These are phyloP conservation scores for Penicillium macrosclerotiorum DNA, from an alignment of 495 filamentous ascomycete genomes.

Conservation along the genomic window DNA sequence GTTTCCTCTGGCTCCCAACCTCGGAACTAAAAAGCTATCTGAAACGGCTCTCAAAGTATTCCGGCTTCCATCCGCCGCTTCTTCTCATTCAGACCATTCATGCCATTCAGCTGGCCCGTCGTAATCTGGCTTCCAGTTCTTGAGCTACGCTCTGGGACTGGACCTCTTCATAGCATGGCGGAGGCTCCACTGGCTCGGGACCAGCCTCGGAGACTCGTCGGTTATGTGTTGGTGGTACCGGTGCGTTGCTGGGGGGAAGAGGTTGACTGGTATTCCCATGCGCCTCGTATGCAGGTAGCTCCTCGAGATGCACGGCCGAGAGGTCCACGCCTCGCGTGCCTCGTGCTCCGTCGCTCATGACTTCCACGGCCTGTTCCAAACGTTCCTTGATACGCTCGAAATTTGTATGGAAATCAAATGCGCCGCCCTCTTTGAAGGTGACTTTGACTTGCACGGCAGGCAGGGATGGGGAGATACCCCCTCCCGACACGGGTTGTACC, in stretches of 20 bases:
- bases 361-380: conserved; percentile 73
- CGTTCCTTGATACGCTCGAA: conserved; percentile 86
- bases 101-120: conserved; percentile 28
- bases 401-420: conserved; percentile 81
- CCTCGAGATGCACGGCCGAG: conserved; percentile 66
- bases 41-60: not conserved
- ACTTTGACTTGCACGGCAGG: conserved; percentile 74
- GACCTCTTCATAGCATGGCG: conserved; percentile 90
- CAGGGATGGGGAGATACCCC: conserved; percentile 78
- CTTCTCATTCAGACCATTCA: not conserved
- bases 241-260: conserved; percentile 3
- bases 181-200: conserved; percentile 68
- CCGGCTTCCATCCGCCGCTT: not conserved
- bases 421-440: conserved; percentile 91
- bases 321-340: conserved; percentile 53
- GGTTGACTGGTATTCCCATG: conserved; percentile 19
- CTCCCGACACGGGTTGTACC: conserved; percentile 75
- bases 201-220: conserved; percentile 17
- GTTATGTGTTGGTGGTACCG: conserved; percentile 10
- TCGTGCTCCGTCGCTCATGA: conserved; percentile 51
- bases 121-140: conserved; percentile 52
- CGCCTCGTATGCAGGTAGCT: conserved; percentile 75
- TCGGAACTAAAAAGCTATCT: not conserved
- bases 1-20: not conserved
- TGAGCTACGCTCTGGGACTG: conserved; percentile 74